Evolutionary conservation across 108 stramenopile genomes (phyloP), one percentile per base, ranked within the genome.

Genomic region (Pinguiococcus pyrenoidosus): DNA sequence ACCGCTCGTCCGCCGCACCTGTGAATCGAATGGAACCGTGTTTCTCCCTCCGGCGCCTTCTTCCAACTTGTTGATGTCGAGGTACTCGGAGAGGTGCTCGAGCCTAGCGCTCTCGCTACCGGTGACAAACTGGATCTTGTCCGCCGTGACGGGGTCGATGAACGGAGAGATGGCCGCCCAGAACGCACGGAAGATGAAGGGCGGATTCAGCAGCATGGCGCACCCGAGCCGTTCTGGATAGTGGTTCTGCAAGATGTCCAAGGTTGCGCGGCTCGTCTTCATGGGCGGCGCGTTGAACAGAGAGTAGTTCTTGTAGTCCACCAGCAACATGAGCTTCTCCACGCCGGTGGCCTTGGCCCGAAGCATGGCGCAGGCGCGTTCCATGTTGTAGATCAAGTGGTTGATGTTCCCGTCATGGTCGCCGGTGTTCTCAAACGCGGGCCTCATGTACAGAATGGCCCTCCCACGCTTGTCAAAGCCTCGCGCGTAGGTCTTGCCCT

Each of bases 321-420:
- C 87, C 16, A 88, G 57, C 9, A 92, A 64, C 54, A 67, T 79
- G 13, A 87, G 66, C 58, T 87, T 87, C 41, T 76, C 80, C 29
- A 72, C 8, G 8, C 59, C 62, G 21, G 17, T 47, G 0, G 37
- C 33, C 1, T 29, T 14, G 9, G 10, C 30, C 37, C 44, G 56
- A 24, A 58, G 21, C 29, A 49, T 46, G 10, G 78, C 76, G 49
- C 84, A 85, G 8, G 81, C 83, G 33, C 85, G 64, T 62, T 85
- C 88, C 39, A 93, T 51, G 46, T 80, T 74, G 48, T 84, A 90
- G 0, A 89, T 87, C 41, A 93, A 62, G 61, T 89, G 80, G 18
- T 71, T 52, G 74, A 93, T 85, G 32, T 90, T 81, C 32, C 81
- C 70, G 20, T 64, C 42, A 38, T 78, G 71, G 40, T 81, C 42